Percentiles rank a stretch among this genome's conserved stretches.
These are phyloP conservation scores for Microbotryum silenes-acaulis DNA, from an alignment of 1,284 basidiomycete species.

Conservation along the genomic window DNA sequence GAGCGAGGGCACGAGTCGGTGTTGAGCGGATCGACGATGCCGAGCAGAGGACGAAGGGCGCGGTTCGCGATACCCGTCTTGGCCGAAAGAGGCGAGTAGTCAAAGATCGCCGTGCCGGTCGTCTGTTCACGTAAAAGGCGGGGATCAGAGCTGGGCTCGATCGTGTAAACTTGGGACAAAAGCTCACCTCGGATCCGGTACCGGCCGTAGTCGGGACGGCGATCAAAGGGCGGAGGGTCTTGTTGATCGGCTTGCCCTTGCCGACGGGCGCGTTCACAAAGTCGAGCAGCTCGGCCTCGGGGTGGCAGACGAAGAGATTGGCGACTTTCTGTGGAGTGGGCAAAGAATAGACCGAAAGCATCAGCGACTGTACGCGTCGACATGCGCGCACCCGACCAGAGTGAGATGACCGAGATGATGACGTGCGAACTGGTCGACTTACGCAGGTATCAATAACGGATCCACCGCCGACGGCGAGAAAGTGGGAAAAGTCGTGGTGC, in stretches of 20 bases:
- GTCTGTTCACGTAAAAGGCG: conserved; percentile 50
- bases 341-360: too few relatives aligned
- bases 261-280: conserved; percentile 96
- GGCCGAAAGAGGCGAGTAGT: conserved; percentile 76
- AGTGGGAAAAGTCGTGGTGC: conserved; percentile 80
- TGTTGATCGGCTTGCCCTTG: conserved; percentile 63
- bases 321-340: conserved; percentile 46
- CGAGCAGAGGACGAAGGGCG: conserved; percentile 80
- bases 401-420: neutral
- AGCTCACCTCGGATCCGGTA: conserved; percentile 63
- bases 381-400: too few relatives aligned
- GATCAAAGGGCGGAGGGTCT: conserved; percentile 73
- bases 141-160: neutral
- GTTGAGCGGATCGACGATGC: conserved; percentile 76
- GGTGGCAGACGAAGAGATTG: conserved; percentile 71
- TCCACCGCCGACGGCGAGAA: conserved; percentile 70
- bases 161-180: too few relatives aligned
- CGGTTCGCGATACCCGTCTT: conserved; percentile 94
- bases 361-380: neutral
- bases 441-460: conserved; percentile 65
- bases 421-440: neutral
- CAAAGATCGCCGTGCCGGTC: conserved; percentile 93
- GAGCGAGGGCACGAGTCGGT: conserved; percentile 75
- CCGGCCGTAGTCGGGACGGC: conserved; percentile 94
- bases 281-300: conserved; percentile 76